Percentiles rank a stretch among this genome's conserved stretches.
Evolutionary conservation across 2,329 filamentous ascomycete genomes (phyloP).

Genomic region (Exophiala calicioides): DNA sequence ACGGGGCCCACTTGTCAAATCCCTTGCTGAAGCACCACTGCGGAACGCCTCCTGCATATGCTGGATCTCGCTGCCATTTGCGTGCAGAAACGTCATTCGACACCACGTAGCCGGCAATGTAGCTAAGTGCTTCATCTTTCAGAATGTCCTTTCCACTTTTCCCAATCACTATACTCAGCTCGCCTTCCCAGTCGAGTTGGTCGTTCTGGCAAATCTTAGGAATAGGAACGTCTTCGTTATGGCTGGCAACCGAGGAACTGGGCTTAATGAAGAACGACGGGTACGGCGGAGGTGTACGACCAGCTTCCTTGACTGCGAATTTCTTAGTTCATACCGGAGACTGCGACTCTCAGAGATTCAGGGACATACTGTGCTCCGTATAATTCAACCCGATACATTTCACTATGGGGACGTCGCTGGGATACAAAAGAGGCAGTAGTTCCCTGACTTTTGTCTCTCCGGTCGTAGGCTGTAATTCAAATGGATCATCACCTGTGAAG

Average conservation of each 20-base stretch:
- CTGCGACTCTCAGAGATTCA: no score
- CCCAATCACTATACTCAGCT: conserved; percentile 50
- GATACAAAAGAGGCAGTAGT: no score
- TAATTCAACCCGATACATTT: no score
- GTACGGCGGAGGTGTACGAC: conserved; percentile 41
- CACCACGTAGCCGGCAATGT: conserved; percentile 56
- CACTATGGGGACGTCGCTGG: no score
- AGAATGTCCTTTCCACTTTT: conserved; percentile 54
- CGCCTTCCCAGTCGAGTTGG: conserved; percentile 30
- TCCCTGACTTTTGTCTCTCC: no score
- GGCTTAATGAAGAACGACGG: conserved; percentile 45
- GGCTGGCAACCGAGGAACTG: conserved; percentile 35
- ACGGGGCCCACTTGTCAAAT: conserved; percentile 58
- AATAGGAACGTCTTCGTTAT: conserved; percentile 35
- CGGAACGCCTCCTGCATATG: conserved; percentile 53
- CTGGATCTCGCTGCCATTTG: conserved; percentile 54
- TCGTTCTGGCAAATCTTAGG: conserved; percentile 44
- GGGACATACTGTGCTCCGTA: no score
- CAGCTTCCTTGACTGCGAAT: conserved; percentile 43
- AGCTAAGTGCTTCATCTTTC: conserved; percentile 47
- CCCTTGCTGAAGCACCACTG: conserved; percentile 61
- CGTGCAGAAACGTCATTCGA: conserved; percentile 60
- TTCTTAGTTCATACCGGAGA: no score
- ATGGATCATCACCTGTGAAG: no score
- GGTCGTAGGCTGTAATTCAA: no score